Evolutionary conservation across 225 moss, liverwort and hornwort species (phyloP), one percentile per base, ranked within the genome.

Genomic region (Climacium dendroides): DNA sequence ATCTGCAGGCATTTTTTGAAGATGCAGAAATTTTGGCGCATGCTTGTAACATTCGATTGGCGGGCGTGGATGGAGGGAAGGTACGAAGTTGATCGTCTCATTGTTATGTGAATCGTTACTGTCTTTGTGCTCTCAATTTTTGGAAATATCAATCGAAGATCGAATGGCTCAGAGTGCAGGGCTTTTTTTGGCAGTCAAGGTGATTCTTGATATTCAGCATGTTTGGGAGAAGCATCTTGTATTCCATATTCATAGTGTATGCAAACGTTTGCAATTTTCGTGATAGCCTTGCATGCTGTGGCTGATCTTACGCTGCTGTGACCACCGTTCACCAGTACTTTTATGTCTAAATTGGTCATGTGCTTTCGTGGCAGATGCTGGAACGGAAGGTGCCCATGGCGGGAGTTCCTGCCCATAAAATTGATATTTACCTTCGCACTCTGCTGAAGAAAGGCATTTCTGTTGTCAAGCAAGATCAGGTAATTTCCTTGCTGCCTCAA

Each of bases 391-490:
- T 95, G 88, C 94, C 95, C 43, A 95, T 95, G 95, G 88, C 95
- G 79, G 95, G 95, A 82, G 94, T 95, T 83, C 95, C 95, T 79
- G 62, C 89, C 55, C 95, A 95, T 80, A 94, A 89, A 89, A 91
- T 95, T 80, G 95, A 95, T 79, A 87, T 94, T 81, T 92, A 92
- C 79, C 92, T 95, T 87, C 94, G 94, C 65, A 91, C 80, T 78
- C 88, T 95, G 35, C 88, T 95, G 71, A 89, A 91, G 81, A 94
- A 94, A 92, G 94, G 95, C 81, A 94, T 95, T 85, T 74, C 93
- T 88, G 95, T 94, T 74, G 93, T 94, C 86, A 91, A 94, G 90
- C 95, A 91, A 90, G 95, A 95, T 72, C 95, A 95, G 92, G 95
- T 88, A 88, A 83, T 76, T 86, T 76, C 47, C 83, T 85, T 87